Evolutionary conservation across 2,329 filamentous ascomycete genomes (phyloP), one percentile per base, ranked within the genome.

Genomic region (Pseudocercospora musae): DNA sequence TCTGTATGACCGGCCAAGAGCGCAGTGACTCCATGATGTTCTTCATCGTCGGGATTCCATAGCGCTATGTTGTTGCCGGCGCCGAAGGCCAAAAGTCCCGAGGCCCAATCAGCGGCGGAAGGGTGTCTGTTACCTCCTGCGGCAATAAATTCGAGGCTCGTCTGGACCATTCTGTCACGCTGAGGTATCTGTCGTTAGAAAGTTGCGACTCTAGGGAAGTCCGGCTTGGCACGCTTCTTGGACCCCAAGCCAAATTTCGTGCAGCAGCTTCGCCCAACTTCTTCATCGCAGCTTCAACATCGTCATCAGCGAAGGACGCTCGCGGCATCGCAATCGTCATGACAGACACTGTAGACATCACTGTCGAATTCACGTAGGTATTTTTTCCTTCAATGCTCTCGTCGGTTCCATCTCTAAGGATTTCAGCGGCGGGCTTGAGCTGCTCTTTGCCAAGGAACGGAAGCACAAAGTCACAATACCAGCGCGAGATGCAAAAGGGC

Each of bases 111-210:
- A 27, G 94, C 93, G 27, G 92, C 90, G 15, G 89, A 88, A 18
- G 94, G 90, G 72, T 98, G 91, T 70, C 94, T 85, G 77, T 98
- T 99, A 52, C 92, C 94, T 64, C 95, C 95, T 66, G 89, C 87
- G 52, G 91, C 88, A 68, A 95, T 81, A 70, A 84, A 87, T 48
- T 70, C 69, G 33, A 70, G 29, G 37, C 42, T 53, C n/a, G 63
- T 57, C 23, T 62, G 49, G 29, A 37, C 48, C 53, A 62, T 56
- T 33, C 27, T 61, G 46, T 57, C n/a, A 29, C 56, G 46, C 42
- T 57, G 46, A 37, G 6, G 15, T 60, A n/a, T 20, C 23, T 37
- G 25, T n/a, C 15, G 21, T 37, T 15, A n/a, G 21, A 42, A 56
- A 52, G 49, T 58, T 54, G 42, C 27, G 50, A 44, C 55, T 52